Conservation (phyloP, 2,329 filamentous ascomycete species). For the Botrytis hyacinthi region DNA sequence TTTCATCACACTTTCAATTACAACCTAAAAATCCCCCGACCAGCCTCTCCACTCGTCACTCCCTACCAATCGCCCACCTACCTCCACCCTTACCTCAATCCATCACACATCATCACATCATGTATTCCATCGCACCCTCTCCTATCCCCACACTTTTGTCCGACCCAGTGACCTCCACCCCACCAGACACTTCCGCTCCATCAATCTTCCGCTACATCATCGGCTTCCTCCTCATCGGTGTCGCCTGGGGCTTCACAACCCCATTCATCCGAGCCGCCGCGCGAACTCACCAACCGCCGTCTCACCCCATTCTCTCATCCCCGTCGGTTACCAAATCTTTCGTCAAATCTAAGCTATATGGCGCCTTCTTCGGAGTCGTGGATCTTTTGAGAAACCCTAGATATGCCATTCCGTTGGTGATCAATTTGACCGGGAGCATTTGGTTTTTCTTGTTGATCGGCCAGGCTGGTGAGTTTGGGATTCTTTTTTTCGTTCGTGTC, state of each 20-base stretch:
- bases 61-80: neutral
- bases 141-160: slow-evolving; percentile 15
- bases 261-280: slow-evolving; percentile 89
- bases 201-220: slow-evolving; percentile 76
- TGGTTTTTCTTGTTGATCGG: slow-evolving; percentile 98
- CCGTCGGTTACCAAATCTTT: slow-evolving; percentile 55
- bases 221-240: slow-evolving; percentile 84
- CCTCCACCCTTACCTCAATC: neutral
- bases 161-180: slow-evolving; percentile 7
- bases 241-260: slow-evolving; percentile 91
- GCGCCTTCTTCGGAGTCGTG: slow-evolving; percentile 68
- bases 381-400: slow-evolving; percentile 78
- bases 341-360: slow-evolving; percentile 60
- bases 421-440: slow-evolving; percentile 89
- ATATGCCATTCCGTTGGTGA: slow-evolving; percentile 79
- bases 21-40: neutral
- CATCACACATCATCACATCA: neutral
- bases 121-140: slow-evolving; percentile 19
- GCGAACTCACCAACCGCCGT: slow-evolving; percentile 64
- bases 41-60: neutral
- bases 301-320: slow-evolving; percentile 54
- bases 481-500: neutral
- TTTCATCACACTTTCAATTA: neutral
- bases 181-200: slow-evolving; percentile 37
- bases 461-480: slow-evolving; percentile 70